Percentiles rank a stretch among this genome's conserved stretches.
Conservation (phyloP, 495 filamentous ascomycete species). For the Amorphotheca resinae region DNA sequence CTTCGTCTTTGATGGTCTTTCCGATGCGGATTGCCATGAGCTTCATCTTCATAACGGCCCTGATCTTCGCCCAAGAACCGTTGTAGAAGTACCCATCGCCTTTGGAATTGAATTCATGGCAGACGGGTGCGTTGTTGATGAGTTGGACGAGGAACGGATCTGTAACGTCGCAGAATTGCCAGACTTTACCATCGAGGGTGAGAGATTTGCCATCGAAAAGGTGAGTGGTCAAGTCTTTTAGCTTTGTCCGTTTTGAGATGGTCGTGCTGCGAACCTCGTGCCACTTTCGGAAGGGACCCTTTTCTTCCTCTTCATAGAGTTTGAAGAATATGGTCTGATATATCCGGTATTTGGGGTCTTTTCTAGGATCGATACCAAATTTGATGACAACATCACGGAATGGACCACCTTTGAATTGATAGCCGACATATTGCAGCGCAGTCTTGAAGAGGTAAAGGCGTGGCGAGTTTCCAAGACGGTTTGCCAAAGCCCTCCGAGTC, state of each 20-base stretch:
- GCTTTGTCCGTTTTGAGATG: not conserved
- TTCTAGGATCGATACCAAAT: constrained; percentile 76
- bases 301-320: constrained; percentile 24
- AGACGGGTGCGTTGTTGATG: constrained; percentile 34
- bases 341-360: constrained; percentile 54
- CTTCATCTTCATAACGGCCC: constrained; percentile 76
- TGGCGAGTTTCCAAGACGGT: constrained; percentile 38
- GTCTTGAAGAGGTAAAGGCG: constrained; percentile 41
- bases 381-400: constrained; percentile 79
- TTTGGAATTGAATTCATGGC: constrained; percentile 40
- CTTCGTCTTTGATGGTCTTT: constrained; percentile 35
- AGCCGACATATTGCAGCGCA: constrained; percentile 65
- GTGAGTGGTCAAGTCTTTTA: constrained; percentile 35
- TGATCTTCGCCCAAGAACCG: constrained; percentile 66
- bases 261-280: constrained; percentile 3
- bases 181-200: constrained; percentile 66
- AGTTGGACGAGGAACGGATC: constrained; percentile 56
- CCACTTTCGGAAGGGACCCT: constrained; percentile 10
- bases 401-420: constrained; percentile 79
- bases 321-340: constrained; percentile 87
- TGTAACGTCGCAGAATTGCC: constrained; percentile 85
- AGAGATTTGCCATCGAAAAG: constrained; percentile 66
- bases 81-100: constrained; percentile 71
- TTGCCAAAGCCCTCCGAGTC: constrained; percentile 68
- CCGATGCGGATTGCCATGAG: constrained; percentile 40